Conservation (phyloP, 2,329 filamentous ascomycete genomes). For the Davidsoniella eucalypti region DNA sequence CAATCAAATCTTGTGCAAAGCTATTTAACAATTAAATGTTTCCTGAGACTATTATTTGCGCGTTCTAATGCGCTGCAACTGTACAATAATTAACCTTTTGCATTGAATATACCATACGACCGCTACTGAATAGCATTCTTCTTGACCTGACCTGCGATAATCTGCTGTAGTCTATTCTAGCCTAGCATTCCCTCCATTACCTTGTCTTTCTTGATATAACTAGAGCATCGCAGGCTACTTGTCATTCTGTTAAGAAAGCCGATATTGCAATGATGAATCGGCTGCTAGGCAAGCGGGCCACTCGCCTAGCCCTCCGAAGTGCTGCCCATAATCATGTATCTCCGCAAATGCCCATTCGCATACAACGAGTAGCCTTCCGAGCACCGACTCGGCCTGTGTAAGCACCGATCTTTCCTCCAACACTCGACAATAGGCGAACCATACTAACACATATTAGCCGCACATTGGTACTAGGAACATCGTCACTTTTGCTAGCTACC, state of each 20-base stretch:
- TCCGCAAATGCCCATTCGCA: conserved; percentile 9
- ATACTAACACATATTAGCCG: background rate
- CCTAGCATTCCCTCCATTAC: too few relatives aligned
- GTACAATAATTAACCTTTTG: too few relatives aligned
- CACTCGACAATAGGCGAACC: background rate
- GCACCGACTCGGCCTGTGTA: conserved; percentile 10
- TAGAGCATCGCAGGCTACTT: background rate
- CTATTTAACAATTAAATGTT: too few relatives aligned
- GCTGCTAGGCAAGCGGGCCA: conserved; percentile 7
- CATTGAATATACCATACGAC: too few relatives aligned
- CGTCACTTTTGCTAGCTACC: background rate
- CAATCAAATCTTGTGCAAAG: background rate
- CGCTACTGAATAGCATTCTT: too few relatives aligned
- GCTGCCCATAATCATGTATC: conserved; percentile 9
- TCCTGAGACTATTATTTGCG: too few relatives aligned
- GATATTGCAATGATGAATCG: conserved; percentile 5
- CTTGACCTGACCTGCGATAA: too few relatives aligned
- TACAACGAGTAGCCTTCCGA: conserved; percentile 10
- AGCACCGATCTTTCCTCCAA: background rate
- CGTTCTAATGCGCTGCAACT: too few relatives aligned
- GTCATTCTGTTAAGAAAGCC: background rate
- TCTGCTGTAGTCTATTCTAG: too few relatives aligned
- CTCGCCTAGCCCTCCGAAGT: conserved; percentile 10
- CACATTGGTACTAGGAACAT: conserved; percentile 1
- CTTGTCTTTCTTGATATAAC: background rate